Conservation (phyloP, 148 eudicot species). For the Rhododendron mucronatum region DNA sequence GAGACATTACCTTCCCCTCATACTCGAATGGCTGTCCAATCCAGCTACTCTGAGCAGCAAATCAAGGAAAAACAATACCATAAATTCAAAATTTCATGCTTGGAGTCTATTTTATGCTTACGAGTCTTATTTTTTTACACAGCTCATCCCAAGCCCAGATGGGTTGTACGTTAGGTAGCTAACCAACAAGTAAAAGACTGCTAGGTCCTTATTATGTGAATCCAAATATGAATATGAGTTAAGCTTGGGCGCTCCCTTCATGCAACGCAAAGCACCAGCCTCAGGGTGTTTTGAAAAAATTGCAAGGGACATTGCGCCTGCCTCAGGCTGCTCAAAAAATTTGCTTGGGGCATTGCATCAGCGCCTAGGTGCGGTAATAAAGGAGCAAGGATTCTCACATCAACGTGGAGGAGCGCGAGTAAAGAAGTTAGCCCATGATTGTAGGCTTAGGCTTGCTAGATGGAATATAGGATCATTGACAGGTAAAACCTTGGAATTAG, state of each 20-base stretch:
- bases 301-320: neutral
- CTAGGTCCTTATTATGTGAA: neutral
- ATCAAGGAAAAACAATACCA: constrained; percentile 29
- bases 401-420: neutral
- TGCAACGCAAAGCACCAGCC: neutral
- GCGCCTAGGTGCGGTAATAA: neutral
- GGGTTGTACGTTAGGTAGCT: neutral
- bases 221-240: neutral
- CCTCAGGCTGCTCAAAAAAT: neutral
- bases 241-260: neutral
- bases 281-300: neutral
- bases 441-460: neutral
- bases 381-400: neutral
- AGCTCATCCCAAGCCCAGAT: neutral
- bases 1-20: constrained; percentile 66
- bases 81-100: neutral
- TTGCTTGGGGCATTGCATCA: neutral
- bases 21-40: constrained; percentile 59
- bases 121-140: neutral
- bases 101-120: neutral
- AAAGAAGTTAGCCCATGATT: neutral
- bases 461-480: neutral
- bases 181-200: neutral
- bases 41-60: constrained; percentile 57
- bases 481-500: neutral